A percentile compares a stretch with the other conserved stretches of the same genome.
Conservation (phyloP, 805 yeast genomes). For the Schizosaccharomyces osmophilus region DNA sequence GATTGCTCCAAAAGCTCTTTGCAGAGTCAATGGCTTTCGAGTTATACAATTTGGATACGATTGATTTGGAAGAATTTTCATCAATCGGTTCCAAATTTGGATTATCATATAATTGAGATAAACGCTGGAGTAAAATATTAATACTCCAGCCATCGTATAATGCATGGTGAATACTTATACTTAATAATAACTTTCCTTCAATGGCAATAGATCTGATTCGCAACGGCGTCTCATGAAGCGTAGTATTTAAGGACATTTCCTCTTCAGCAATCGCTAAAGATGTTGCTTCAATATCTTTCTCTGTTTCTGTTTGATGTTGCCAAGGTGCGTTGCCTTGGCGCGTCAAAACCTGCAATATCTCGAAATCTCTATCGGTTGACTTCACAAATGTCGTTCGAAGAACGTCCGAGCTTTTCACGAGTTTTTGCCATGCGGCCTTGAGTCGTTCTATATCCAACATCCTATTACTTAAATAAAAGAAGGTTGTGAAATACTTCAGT, state of each 20-base stretch:
- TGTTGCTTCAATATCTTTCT: no score
- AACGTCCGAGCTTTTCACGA: conserved; percentile 4
- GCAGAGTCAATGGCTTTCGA: neutral
- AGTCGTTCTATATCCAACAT: conserved; percentile 3
- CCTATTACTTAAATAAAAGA: neutral
- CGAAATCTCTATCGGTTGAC: conserved; percentile 2
- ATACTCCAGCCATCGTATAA: conserved; percentile 9
- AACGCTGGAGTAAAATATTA: neutral
- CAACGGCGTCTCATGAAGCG: neutral
- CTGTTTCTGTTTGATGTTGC: no score
- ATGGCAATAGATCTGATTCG: neutral
- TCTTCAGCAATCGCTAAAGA: neutral
- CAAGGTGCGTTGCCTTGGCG: no score
- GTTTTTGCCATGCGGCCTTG: conserved; percentile 5
- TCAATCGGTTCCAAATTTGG: no score
- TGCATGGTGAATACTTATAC: conserved; percentile 8
- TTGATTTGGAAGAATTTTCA: neutral
- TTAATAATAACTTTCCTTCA: neutral
- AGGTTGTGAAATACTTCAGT: neutral
- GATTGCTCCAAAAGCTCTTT: neutral
- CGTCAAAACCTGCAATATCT: conserved; percentile 7
- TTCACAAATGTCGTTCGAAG: conserved; percentile 8
- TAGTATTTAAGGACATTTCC: neutral
- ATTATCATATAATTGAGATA: neutral
- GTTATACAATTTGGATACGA: neutral